These are phyloP conservation scores for Mycena crocata DNA, from an alignment of 768 basidiomycete species.

Conservation along the genomic window DNA sequence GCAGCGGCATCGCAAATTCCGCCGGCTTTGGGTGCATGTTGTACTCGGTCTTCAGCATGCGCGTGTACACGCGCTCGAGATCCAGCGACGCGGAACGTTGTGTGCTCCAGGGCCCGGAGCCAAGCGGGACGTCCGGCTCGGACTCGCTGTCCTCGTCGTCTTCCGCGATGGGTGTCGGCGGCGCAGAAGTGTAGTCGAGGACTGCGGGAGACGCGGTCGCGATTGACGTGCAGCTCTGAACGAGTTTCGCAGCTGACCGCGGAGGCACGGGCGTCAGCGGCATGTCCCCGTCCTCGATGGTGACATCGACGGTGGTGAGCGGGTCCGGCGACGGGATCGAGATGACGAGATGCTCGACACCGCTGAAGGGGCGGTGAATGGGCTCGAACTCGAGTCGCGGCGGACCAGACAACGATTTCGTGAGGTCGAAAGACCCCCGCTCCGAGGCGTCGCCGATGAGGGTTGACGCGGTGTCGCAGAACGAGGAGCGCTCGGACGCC, in stretches of 20 bases:
- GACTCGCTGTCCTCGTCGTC: constrained; percentile 19
- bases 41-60: constrained; percentile 53
- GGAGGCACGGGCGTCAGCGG: constrained; percentile 23
- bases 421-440: constrained; percentile 24
- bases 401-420: not conserved
- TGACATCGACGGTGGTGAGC: constrained; percentile 20
- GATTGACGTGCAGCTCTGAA: too few species aligned
- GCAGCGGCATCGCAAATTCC: constrained; percentile 40
- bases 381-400: constrained; percentile 26
- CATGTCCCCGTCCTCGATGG: constrained; percentile 2
- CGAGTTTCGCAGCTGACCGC: not conserved
- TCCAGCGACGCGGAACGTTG: constrained; percentile 18
- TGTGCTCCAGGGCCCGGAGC: constrained; percentile 23
- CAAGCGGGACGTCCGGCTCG: not conserved
- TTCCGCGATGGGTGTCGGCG: constrained; percentile 34
- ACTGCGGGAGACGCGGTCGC: too few species aligned
- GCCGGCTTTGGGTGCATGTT: constrained; percentile 49
- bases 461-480: constrained; percentile 28
- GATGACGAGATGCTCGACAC: constrained; percentile 33
- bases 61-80: constrained; percentile 54
- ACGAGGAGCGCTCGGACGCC: constrained; percentile 24
- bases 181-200: too few species aligned
- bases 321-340: constrained; percentile 24
- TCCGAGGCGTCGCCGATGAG: constrained; percentile 31
- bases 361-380: constrained; percentile 27